Evolutionary conservation across 2,329 filamentous ascomycete genomes (phyloP), one percentile per base, ranked within the genome.

Genomic region (Tricladium varicosporioides): DNA sequence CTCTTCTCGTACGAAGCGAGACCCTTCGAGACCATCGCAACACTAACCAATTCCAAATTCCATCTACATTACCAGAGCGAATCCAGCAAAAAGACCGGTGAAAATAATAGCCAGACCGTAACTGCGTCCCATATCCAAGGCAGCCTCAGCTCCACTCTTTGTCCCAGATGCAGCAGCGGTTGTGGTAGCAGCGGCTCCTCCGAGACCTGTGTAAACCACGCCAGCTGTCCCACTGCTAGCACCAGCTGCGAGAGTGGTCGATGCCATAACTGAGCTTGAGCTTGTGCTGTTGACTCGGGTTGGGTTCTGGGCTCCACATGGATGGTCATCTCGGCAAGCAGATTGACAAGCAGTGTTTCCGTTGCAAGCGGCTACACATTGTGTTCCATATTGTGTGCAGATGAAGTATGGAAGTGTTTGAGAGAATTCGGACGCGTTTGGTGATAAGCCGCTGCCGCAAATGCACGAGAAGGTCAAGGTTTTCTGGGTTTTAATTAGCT

Each of bases 371-470:
- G 63, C 68, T 11, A 88, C 84, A 71, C 88, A 91, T 73, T 91
- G 82, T 70, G 76, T 84, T 5, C 83, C 86, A 80, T 81, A 91
- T 73, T 88, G 80, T 48, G 79, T 80, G 80, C 89, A 94, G 66
- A 85, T 80, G 75, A 86, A 90, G 80, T 84, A 93, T 33, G 90
- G 89, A 22, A 94, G 78, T 1, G 89, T 92, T 65, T 91, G 80
- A 16, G 86, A 87, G 80, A 88, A 94, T 73, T 92, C 81, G 67
- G 86, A 84, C 49, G 90, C 74, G 74, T 92, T 92, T 64, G 89
- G 89, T 52, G 80, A 74, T 60, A 80, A 71, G 70, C 83, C 81
- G 69, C 88, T 79, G 61, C 80, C 78, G 76, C 89, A 94, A 65
- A 91, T 77, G 72, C 89, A 94, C 61, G 79, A 77, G 74, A 87